phyloP scores from a whole-genome alignment of 2,329 filamentous ascomycete species.

The Botrytis aclada region DNA sequence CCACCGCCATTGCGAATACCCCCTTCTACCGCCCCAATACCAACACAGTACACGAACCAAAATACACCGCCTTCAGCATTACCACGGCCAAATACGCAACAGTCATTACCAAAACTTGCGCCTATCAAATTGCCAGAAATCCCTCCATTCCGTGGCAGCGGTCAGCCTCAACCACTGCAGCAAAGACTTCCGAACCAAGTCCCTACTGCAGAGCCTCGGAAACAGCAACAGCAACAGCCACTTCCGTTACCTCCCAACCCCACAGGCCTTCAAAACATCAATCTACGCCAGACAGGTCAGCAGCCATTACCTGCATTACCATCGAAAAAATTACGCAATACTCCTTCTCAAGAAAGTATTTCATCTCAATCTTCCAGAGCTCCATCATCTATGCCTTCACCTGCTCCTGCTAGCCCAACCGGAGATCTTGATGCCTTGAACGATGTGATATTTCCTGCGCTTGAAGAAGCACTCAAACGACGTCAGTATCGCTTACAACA shows the following conservation, averaged over 20 bases:
- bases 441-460: slow-evolving; percentile 87
- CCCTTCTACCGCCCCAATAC: slow-evolving; percentile 20
- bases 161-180: slow-evolving; percentile 31
- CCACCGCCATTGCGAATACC: slow-evolving; percentile 28
- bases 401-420: slow-evolving; percentile 55
- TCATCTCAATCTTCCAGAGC: slow-evolving; percentile 34
- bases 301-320: slow-evolving; percentile 37
- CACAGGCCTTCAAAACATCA: slow-evolving; percentile 31
- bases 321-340: slow-evolving; percentile 36
- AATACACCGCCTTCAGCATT: slow-evolving; percentile 24
- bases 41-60: slow-evolving; percentile 30
- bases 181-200: slow-evolving; percentile 35
- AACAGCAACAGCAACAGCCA: slow-evolving; percentile 32
- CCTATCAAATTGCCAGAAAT: slow-evolving; percentile 40
- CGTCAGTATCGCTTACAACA: slow-evolving; percentile 58
- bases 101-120: slow-evolving; percentile 38
- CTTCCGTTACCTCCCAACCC: slow-evolving; percentile 25
- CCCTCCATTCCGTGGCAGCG: slow-evolving; percentile 38
- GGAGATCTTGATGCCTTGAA: slow-evolving; percentile 81
- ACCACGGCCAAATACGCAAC: slow-evolving; percentile 36
- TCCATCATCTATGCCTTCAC: slow-evolving; percentile 54
- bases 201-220: slow-evolving; percentile 31
- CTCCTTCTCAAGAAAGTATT: slow-evolving; percentile 35
- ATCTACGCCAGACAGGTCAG: slow-evolving; percentile 31
- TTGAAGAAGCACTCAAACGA: slow-evolving; percentile 85